Percentiles rank a stretch among this genome's conserved stretches.
phyloP scores from a whole-genome alignment of 345 rosid species.

The Theobroma cacao region DNA sequence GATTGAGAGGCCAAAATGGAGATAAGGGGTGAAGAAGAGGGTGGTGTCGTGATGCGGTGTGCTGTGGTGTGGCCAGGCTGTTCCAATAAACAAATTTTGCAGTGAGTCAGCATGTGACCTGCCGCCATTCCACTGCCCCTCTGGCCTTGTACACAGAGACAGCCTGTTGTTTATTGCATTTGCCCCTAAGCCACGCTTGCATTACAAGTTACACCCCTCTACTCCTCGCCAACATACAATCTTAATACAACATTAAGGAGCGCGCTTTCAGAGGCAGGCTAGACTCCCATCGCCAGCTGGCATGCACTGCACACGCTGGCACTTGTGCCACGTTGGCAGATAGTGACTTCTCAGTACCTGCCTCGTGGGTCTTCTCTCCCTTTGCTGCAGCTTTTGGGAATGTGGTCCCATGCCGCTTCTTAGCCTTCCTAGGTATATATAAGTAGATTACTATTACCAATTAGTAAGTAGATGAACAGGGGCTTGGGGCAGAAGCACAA shows the following conservation, averaged over 20 bases:
- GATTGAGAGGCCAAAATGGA: neutral
- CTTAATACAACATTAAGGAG: too few species aligned
- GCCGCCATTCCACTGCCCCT: neutral
- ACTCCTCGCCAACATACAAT: too few species aligned
- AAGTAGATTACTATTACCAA: too few species aligned
- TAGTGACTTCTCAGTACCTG: neutral
- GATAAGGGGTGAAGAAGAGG: neutral
- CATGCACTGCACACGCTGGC: constrained; percentile 2
- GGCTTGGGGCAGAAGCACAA: too few species aligned
- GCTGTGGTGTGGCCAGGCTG: constrained; percentile 10
- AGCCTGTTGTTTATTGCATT: neutral
- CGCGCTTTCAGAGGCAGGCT: neutral
- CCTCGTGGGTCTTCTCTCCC: neutral
- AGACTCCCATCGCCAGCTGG: neutral
- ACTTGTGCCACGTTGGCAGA: neutral
- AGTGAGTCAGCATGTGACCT: constrained; percentile 10
- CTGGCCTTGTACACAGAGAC: neutral
- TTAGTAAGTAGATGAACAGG: too few species aligned
- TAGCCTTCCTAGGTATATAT: too few species aligned
- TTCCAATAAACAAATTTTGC: neutral
- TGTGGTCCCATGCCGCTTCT: neutral
- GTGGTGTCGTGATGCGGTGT: constrained; percentile 2
- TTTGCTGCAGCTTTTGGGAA: neutral
- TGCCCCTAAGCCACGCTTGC: neutral
- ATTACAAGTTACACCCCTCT: too few species aligned